Evolutionary conservation across 495 filamentous ascomycete species (phyloP), one percentile per base, ranked within the genome.

Genomic region (Penicillium pulvis): DNA sequence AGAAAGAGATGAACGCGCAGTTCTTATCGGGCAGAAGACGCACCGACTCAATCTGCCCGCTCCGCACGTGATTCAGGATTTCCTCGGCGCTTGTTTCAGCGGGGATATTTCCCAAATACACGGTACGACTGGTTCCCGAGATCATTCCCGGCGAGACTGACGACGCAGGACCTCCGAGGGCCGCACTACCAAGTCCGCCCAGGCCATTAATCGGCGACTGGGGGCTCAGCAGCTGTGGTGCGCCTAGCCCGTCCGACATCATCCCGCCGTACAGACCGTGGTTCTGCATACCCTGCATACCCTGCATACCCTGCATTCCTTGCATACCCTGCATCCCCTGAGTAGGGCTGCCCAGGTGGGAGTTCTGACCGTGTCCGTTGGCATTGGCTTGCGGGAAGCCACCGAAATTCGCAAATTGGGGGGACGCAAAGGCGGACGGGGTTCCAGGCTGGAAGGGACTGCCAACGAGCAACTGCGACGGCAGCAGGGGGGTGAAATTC

Each of bases 1-100:
- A 80, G 76, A 98, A 98, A 12, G 94, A 98, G 68, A 98, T 98
- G 79, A 98, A 98, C 58, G 94, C 94, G 74, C 94, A 98, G 80
- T 98, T 98, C 90, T 98, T 98, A 77, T 98, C 94, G 17, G 93
- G 91, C 36, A 98, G 83, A 61, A 98, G 81, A 60, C 94, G 87
- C 39, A 98, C 94, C 24, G 95, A 98, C 79, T 98, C 94, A 72
- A 98, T 98, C 66, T 97, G 95, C 35, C 94, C 94, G 73, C 95
- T 98, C 49, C 94, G 87, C 51, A 98, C 94, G 69, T 98, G 94
- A 60, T 93, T 90, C 50, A 98, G 81, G 64, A 98, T 97, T 76
- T 98, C 94, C 78, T 98, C 94, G 20, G 95, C 95, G 36, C 90
- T 87, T n/a, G 94, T 98, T 79, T 98, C 94, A 20, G 93, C 90